Evolutionary conservation across 768 basidiomycete species (phyloP).

Genomic region (Serendipita indica): DNA sequence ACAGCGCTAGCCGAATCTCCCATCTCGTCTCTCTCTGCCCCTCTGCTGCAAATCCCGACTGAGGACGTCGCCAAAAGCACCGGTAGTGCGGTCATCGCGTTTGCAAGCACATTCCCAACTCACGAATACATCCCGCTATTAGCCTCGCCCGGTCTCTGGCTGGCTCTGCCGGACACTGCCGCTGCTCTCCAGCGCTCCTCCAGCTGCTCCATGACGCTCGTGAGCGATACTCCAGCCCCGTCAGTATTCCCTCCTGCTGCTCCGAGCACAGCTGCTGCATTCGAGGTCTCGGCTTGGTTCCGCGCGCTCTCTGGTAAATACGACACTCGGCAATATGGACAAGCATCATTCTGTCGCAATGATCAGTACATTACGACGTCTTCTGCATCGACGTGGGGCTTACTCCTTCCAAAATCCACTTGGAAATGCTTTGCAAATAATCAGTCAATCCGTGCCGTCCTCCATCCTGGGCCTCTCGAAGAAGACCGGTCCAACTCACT

Average conservation of each 20-base stretch:
- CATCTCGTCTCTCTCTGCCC: neutral
- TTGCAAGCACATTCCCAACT: neutral
- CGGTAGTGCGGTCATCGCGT: neutral
- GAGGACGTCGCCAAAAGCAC: neutral
- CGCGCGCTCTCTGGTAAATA: neutral
- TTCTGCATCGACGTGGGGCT: neutral
- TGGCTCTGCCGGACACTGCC: neutral
- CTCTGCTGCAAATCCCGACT: too few relatives aligned
- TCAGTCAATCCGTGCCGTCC: neutral
- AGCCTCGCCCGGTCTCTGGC: neutral
- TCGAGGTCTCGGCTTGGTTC: neutral
- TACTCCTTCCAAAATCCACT: constrained; percentile 8
- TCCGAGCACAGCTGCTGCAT: neutral
- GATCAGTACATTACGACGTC: neutral
- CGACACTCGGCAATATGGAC: neutral
- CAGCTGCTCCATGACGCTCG: neutral
- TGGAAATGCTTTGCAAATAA: neutral
- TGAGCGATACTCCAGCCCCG: neutral
- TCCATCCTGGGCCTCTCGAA: neutral
- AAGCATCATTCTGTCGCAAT: neutral
- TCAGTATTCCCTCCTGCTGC: neutral
- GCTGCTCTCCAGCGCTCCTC: neutral
- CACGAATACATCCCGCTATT: constrained; percentile 1
- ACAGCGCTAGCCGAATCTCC: neutral
- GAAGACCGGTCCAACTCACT: neutral